Evolutionary conservation across 108 stramenopile species (phyloP).

Genomic region (Skeletonema potamos): DNA sequence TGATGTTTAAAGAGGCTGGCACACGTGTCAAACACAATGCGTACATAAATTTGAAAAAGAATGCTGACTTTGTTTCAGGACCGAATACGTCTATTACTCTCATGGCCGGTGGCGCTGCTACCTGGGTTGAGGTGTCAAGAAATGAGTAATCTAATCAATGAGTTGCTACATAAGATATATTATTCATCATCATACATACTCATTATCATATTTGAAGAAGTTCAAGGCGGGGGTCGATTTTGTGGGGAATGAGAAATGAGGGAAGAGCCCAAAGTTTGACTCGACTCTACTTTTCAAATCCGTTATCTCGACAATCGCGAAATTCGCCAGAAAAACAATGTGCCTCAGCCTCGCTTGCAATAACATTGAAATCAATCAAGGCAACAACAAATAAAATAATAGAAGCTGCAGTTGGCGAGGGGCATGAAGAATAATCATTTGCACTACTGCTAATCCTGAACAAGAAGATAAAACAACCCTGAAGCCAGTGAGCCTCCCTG

Average conservation of each 20-base stretch:
- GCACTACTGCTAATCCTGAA: background rate
- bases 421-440: background rate
- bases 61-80: slow-evolving; percentile 15
- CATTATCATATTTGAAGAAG: too few relatives aligned
- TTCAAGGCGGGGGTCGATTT: too few relatives aligned
- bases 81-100: slow-evolving; percentile 15
- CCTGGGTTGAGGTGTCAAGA: slow-evolving; percentile 12
- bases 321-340: background rate
- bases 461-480: too few relatives aligned
- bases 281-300: background rate
- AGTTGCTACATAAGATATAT: background rate
- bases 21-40: slow-evolving; percentile 23
- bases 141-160: background rate
- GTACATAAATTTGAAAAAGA: slow-evolving; percentile 13
- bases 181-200: too few relatives aligned
- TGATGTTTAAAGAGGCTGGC: slow-evolving; percentile 23
- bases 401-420: background rate
- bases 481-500: background rate
- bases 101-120: background rate
- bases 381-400: background rate
- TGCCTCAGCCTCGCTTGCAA: background rate
- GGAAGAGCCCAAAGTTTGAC: too few relatives aligned
- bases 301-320: background rate
- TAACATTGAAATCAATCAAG: background rate
- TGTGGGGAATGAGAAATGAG: too few relatives aligned